Conservation (phyloP, 139 green algal genomes). For the Desmodesmus armatus region DNA sequence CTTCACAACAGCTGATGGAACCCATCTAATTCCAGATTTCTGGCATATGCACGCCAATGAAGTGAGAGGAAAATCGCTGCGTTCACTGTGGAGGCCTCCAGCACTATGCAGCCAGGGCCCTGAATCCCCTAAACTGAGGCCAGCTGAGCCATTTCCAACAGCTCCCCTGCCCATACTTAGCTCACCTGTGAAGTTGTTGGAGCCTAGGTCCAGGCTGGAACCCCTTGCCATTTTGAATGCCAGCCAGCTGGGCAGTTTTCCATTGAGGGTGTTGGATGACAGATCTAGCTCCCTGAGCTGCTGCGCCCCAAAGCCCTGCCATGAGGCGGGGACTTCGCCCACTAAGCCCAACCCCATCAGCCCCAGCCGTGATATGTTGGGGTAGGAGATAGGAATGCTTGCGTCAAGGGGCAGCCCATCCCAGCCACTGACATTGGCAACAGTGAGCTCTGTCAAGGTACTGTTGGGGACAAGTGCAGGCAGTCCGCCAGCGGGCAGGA, state of each 20-base stretch:
- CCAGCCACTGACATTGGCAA: not conserved
- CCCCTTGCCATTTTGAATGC: not conserved
- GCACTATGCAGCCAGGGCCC: no score
- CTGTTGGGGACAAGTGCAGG: not conserved
- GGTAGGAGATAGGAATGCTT: not conserved
- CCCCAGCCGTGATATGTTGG: not conserved
- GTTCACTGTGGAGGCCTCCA: no score
- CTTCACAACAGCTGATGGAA: no score
- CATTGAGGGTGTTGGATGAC: not conserved
- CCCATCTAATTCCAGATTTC: no score
- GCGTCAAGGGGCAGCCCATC: not conserved
- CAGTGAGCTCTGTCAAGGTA: not conserved
- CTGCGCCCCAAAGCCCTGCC: not conserved
- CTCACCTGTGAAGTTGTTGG: constrained; percentile 37
- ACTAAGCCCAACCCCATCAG: not conserved
- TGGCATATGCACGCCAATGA: no score
- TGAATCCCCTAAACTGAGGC: no score
- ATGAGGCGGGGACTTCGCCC: not conserved
- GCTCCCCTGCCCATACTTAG: no score
- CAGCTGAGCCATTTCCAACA: no score
- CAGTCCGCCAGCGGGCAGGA: not conserved
- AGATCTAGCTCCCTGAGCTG: not conserved
- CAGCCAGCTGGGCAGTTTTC: constrained; percentile 28
- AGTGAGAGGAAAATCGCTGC: no score
- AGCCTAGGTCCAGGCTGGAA: constrained; percentile 14